Evolutionary conservation across 306 rosid genomes (phyloP), one percentile per base, ranked within the genome.

Genomic region (Delonix regia): DNA sequence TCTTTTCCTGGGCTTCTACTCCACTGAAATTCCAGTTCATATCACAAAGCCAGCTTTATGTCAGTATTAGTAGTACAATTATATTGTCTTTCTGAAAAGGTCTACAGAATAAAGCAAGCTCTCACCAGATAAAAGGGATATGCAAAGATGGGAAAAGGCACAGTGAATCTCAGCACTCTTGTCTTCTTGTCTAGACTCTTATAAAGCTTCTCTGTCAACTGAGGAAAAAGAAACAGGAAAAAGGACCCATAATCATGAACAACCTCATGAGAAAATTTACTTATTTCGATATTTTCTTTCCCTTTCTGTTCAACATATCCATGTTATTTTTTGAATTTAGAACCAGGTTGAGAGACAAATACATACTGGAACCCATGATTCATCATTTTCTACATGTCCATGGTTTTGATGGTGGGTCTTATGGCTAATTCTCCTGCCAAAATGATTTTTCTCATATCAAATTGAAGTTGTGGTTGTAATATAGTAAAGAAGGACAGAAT

Each of bases 401-500:
- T 96, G 99, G 86, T 96, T 96, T 77, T 96, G 98, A 80, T 96
- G 99, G 73, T 96, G 99, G 69, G 99, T 93, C 85, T 88, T 89
- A 59, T 96, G 99, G 75, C 99, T 96, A 10, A 96, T 91, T 86
- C 94, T 93, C 99, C 98, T 96, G 90, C 45, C 34, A 68, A 33
- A n/a, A 66, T 33, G 44, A 64, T 19, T 21, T 19, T 21, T 65
- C n/a, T 73, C 63, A 69, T 38, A 49, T 71, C 72, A 69, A 44
- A 71, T 62, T 28, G 66, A 71, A 61, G 7, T 59, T 67, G 14
- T 55, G 22, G 41, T 38, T 0, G 9, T 38, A 5, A 19, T 18
- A 60, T n/a, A 9, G 14, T 2, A 38, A 12, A 41, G 4, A 64
- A 60, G 63, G 51, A 65, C 52, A 51, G 62, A 73, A 52, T 27